Conservation (phyloP, 1,139 yeast genomes). For the Pichia sp. region DNA sequence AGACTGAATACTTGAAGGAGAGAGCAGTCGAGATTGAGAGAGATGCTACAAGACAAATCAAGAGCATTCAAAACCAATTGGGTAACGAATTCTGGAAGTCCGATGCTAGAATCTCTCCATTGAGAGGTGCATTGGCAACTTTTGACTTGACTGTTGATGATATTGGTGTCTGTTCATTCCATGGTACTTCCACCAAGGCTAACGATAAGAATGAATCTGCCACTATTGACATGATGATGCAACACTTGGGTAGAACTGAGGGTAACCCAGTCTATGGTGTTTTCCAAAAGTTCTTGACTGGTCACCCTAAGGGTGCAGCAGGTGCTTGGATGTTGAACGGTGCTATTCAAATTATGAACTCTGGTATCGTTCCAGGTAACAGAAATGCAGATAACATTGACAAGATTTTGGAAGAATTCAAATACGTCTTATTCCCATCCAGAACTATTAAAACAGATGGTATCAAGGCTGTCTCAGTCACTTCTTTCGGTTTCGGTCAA, state of each 20-base stretch:
- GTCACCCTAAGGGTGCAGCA: constrained; percentile 99
- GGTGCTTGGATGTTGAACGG: constrained; percentile 99
- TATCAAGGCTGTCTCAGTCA: constrained; percentile 91
- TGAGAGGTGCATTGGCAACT: constrained; percentile 94
- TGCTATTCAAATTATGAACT: constrained; percentile 84
- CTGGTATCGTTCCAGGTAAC: constrained; percentile 97
- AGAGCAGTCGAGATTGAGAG: constrained; percentile 82
- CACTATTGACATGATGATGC: constrained; percentile 86
- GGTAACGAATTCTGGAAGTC: constrained; percentile 91
- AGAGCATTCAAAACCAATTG: constrained; percentile 88
- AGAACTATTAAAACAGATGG: constrained; percentile 93
- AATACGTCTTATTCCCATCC: constrained; percentile 89
- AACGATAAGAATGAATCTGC: constrained; percentile 97
- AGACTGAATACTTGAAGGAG: constrained; percentile 55
- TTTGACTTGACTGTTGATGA: constrained; percentile 92
- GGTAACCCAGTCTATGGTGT: constrained; percentile 98
- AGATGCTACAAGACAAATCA: constrained; percentile 79
- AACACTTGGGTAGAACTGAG: constrained; percentile 91
- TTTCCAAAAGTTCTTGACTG: constrained; percentile 97
- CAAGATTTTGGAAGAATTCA: constrained; percentile 69
- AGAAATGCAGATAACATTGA: constrained; percentile 98
- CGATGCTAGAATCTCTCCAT: constrained; percentile 93
- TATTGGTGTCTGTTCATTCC: constrained; percentile 97
- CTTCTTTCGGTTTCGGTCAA: constrained; percentile 99
- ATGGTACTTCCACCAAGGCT: constrained; percentile 97